Base-by-base conservation (phyloP, 73 alveolate genomes). In the Breviolum minutum region DNA sequence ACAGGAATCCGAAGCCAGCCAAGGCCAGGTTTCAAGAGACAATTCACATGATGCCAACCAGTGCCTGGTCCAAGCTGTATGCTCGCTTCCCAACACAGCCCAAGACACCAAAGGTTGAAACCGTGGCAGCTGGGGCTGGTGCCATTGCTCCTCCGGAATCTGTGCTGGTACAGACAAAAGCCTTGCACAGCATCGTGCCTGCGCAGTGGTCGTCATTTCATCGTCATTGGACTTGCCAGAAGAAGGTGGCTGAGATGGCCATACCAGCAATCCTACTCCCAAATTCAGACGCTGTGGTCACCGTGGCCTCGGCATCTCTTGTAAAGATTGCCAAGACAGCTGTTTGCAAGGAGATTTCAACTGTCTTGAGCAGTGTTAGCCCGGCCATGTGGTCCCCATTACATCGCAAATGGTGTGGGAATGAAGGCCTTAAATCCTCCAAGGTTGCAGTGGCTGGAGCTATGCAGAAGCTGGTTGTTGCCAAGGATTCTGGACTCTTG, bases 351-450 rank as follows among this genome's bases (percentile, higher is more conserved):
- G 62, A 80, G 88, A 32, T 80, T 13, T 80, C 88, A 48, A 12
- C n/a, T 74, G 63, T 61, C 61, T 64, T 74, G 24, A 70, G 98
- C 98, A 92, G 98, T 84, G 54, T 30, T 5, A 16, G 89, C 30
- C 98, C 98, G 20, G 90, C 98, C 48, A 80, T 92, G 79, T 92
- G 98, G 98, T 92, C 98, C 22, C 98, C 98, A 12, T 40, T 92
- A 90, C 98, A 92, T 62, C 91, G 98, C 80, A 92, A 92, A 48
- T 92, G 98, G 98, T 92, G 98, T 74, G 98, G 98, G 9, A 62
- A 63, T 24, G 82, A 91, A 30, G 89, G n/a, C 24, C 24, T 61
- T 63, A 61, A 84, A 61, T 8, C 60, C 24, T 61, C 60, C 27
- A 22, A 60, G 63, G 62, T 76, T 10, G 10, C 54, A 61, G 26